Base-by-base conservation (phyloP, 306 rosid species). In the Citrullus colocynthis region DNA sequence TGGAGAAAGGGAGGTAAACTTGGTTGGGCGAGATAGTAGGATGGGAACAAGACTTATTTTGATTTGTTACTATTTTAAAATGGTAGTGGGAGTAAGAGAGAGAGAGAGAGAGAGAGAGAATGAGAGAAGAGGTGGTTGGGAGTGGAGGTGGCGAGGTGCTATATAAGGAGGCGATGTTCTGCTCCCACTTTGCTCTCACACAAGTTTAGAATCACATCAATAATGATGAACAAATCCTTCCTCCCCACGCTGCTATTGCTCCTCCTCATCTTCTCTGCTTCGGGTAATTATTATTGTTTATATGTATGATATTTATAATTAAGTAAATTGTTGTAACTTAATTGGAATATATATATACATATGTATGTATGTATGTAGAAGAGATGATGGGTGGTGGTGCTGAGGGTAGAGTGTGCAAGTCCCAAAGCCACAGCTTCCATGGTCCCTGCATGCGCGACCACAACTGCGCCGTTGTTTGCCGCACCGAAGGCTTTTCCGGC, bases 381-480 rank as follows among this genome's bases (percentile, higher is more conserved):
- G 87, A 76, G 85, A 83, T 80, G 88, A 18, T 82, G 83, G 54
- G 74, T 0, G 62, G 54, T 18, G 14, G 36, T 61, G 79, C 62
- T 0, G 92, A 86, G 66, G 96, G 82, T 75, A 86, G 91, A 58
- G 76, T 79, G 17, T 87, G 96, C 51, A 82, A 82, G 30, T 84
- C 88, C 1, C 37, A 83, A 80, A 88, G 93, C 82, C 90, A 86
- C 14, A 30, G 78, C 0, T 89, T 83, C 69, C 74, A 78, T 7
- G 91, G 93, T 1, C 0, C 54, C 51, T 91, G 97, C 60, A 0
- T 73, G 0, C 76, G 83, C 13, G 32, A 88, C 76, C 85, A 60
- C 57, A 88, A 84, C 76, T 91, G 93, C 21, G 89, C 80, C 3
- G 60, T 80, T 0, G 88, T 86, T 28, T 91, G 95, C 82, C 56